These are phyloP conservation scores for Penicillium sclerotigenum DNA, from an alignment of 2,329 filamentous ascomycete species.

Conservation along the genomic window DNA sequence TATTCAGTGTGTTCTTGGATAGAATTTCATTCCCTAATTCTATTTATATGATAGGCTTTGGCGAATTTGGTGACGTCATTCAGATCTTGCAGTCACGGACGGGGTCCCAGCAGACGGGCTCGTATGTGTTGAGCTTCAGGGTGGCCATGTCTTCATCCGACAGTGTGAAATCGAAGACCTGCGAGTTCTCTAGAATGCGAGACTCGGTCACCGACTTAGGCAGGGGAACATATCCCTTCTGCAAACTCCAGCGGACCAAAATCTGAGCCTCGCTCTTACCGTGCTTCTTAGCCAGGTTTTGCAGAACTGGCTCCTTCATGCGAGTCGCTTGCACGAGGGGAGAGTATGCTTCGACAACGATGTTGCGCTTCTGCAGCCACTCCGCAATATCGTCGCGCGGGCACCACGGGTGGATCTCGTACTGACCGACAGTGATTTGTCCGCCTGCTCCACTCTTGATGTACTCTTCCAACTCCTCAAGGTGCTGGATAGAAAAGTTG, in stretches of 20 bases:
- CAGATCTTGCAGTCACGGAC: conserved; percentile 29
- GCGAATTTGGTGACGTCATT: neutral
- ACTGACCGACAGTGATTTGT: conserved; percentile 78
- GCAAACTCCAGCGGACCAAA: conserved; percentile 60
- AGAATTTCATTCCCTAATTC: neutral
- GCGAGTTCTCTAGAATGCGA: conserved; percentile 59
- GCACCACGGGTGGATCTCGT: conserved; percentile 88
- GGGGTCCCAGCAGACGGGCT: conserved; percentile 60
- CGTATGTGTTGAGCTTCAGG: conserved; percentile 54
- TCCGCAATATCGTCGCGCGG: conserved; percentile 71
- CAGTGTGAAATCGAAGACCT: conserved; percentile 60
- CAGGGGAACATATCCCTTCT: conserved; percentile 60
- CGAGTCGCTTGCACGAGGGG: conserved; percentile 47
- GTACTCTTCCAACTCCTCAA: conserved; percentile 42
- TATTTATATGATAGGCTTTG: neutral
- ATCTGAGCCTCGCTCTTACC: conserved; percentile 58
- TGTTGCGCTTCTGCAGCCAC: conserved; percentile 66
- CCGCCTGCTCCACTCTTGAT: conserved; percentile 51
- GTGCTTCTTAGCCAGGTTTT: conserved; percentile 54
- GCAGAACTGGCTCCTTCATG: conserved; percentile 53
- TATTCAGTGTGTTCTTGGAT: neutral
- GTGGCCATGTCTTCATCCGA: conserved; percentile 57
- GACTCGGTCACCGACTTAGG: conserved; percentile 61
- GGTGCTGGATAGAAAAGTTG: conserved; percentile 41
- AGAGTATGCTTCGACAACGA: conserved; percentile 59